Evolutionary conservation across 2,329 filamentous ascomycete genomes (phyloP).

Genomic region (Talaromyces sp.): DNA sequence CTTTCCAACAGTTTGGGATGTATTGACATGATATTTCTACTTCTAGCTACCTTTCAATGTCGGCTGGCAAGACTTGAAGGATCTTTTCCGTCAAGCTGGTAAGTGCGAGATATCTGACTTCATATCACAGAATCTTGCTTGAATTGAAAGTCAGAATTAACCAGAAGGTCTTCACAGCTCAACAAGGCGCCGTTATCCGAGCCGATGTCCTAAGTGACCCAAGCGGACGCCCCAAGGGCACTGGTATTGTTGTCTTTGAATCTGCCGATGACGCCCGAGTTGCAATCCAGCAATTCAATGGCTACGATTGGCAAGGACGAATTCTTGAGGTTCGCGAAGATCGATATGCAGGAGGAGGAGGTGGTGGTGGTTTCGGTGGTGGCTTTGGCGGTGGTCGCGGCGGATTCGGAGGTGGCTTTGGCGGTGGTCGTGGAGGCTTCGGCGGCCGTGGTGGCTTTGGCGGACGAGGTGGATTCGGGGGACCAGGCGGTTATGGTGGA

Average conservation of each 20-base stretch:
- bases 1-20: not conserved
- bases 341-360: slow-evolving; percentile 69
- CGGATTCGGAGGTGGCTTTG: slow-evolving; percentile 50
- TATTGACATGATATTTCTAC: slow-evolving; percentile 1
- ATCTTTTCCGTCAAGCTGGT: slow-evolving; percentile 97
- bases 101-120: slow-evolving; percentile 44
- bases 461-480: slow-evolving; percentile 39
- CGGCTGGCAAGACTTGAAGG: slow-evolving; percentile 98
- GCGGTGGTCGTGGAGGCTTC: slow-evolving; percentile 55
- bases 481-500: slow-evolving; percentile 47
- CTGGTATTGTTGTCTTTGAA: slow-evolving; percentile 95
- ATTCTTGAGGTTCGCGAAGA: slow-evolving; percentile 93
- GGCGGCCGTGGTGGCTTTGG: slow-evolving; percentile 45
- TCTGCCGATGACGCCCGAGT: slow-evolving; percentile 90
- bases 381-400: slow-evolving; percentile 44
- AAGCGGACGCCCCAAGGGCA: slow-evolving; percentile 91
- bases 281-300: slow-evolving; percentile 96
- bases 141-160: slow-evolving; percentile 29
- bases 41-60: slow-evolving; percentile 89
- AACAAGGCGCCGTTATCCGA: slow-evolving; percentile 76
- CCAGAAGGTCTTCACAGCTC: slow-evolving; percentile 34
- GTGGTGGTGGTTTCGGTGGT: slow-evolving; percentile 34
- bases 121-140: not conserved
- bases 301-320: slow-evolving; percentile 97
- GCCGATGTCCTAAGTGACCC: slow-evolving; percentile 92